Evolutionary conservation across 2,329 filamentous ascomycete species (phyloP), one percentile per base, ranked within the genome.

Genomic region (Claviceps humidiphila): DNA sequence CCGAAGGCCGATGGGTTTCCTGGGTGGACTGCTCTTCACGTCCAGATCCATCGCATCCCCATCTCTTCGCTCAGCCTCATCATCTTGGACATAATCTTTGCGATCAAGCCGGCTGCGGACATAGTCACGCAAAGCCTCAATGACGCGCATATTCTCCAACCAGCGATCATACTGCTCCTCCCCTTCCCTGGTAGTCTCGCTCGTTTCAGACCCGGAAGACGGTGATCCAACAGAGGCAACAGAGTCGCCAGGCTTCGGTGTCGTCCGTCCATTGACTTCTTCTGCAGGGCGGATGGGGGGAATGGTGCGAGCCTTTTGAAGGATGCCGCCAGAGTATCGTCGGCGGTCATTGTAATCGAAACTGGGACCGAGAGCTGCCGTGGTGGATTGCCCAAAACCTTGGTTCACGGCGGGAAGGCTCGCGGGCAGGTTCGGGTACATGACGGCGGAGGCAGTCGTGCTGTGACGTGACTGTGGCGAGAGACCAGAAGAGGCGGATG

Each of bases 381-480:
- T 82, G 40, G 82, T 80, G 3, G 81, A 78, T 57, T 85, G 82
- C 34, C 82, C 76, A 61, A 85, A 87, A 64, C 84, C 84, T 45
- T 82, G 77, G 54, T 78, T 82, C 50, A 87, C 82, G 46, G 85
- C 78, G 45, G 76, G 86, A 11, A 70, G 62, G 56, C 65, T 68
- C 17, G 68, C 67, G 2, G 69, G 68, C 37, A 93, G 77, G 57
- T 74, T 87, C 17, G 87, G 87, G 67, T 93, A 93, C 69, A 87
- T 79, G 61, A 80, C 78, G 45, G 77, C 77, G 46, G 79, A 79
- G 24, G 74, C 68, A 5, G 75, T 76, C 1, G 78, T 78, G 60
- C 74, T 77, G 63, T 83, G 78, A 51, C 83, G 77, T 13, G 78
- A 79, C 45, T 77, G 74, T 1, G 84, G 84, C 49, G 84, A 87